phyloP scores from a whole-genome alignment of 78 protist species.

The Tieghemostelium lacteum region DNA sequence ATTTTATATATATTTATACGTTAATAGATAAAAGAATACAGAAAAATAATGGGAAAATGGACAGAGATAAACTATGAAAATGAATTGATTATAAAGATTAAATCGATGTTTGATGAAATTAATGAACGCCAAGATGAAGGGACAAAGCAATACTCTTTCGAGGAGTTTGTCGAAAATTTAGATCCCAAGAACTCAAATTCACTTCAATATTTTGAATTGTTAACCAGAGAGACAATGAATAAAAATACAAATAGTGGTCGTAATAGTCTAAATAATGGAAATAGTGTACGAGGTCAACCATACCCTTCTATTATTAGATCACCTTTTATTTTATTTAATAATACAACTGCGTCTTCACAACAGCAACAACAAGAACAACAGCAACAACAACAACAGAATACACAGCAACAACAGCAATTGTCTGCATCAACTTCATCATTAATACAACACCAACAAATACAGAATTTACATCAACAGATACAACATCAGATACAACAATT shows the following conservation, averaged over 20 bases:
- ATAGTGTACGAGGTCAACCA: neutral
- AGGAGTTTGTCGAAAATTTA: slow-evolving; percentile 11
- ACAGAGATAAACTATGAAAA: neutral
- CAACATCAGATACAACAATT: neutral
- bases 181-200: slow-evolving; percentile 2
- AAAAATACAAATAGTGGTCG: neutral
- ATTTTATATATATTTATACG: too few species aligned
- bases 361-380: neutral
- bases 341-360: neutral
- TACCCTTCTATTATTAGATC: neutral
- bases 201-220: neutral
- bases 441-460: neutral
- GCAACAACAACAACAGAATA: neutral
- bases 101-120: neutral
- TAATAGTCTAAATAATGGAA: too few species aligned
- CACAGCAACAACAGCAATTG: neutral
- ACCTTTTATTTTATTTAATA: neutral
- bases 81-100: neutral
- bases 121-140: too few species aligned
- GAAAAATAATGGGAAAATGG: neutral
- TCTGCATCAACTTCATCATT: neutral
- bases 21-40: neutral
- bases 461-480: neutral
- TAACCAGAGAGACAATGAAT: neutral
- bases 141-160: neutral